Percentiles rank a stretch among this genome's conserved stretches.
Conservation (phyloP, 257 asterid genomes). For the Paulownia fortunei region DNA sequence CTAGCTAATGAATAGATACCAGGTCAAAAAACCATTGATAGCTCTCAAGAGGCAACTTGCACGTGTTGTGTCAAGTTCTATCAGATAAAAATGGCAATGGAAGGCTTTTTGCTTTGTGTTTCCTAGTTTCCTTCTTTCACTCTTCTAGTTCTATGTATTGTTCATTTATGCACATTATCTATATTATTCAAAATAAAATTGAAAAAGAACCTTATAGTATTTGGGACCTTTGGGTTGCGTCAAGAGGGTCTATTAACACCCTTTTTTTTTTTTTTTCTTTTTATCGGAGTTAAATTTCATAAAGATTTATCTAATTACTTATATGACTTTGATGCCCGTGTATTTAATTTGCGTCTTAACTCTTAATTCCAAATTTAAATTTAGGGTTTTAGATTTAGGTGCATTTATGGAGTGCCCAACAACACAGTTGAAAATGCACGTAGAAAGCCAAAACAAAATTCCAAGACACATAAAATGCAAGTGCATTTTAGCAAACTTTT, state of each 20-base stretch:
- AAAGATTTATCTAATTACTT: too few relatives aligned
- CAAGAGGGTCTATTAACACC: too few relatives aligned
- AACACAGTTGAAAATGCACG: neutral
- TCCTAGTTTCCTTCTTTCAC: neutral
- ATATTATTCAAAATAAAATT: neutral
- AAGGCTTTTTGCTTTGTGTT: constrained; percentile 8
- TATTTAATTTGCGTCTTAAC: too few relatives aligned
- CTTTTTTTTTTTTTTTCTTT: too few relatives aligned
- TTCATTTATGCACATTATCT: neutral
- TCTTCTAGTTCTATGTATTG: neutral
- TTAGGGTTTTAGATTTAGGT: neutral
- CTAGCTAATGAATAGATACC: neutral
- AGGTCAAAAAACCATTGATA: neutral
- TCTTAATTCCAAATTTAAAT: neutral
- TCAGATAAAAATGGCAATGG: constrained; percentile 14
- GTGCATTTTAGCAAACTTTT: too few relatives aligned
- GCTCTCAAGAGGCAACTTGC: constrained; percentile 5
- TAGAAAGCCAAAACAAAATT: neutral
- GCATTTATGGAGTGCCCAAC: neutral
- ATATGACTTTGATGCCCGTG: too few relatives aligned
- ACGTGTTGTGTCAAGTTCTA: constrained; percentile 31
- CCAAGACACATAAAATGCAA: too few relatives aligned
- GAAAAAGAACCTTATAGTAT: neutral
- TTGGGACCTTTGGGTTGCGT: too few relatives aligned
- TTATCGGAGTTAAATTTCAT: too few relatives aligned